Evolutionary conservation across 164 flowering plant genomes (phyloP), one percentile per base, ranked within the genome.

Genomic region (Sextonia rubra): DNA sequence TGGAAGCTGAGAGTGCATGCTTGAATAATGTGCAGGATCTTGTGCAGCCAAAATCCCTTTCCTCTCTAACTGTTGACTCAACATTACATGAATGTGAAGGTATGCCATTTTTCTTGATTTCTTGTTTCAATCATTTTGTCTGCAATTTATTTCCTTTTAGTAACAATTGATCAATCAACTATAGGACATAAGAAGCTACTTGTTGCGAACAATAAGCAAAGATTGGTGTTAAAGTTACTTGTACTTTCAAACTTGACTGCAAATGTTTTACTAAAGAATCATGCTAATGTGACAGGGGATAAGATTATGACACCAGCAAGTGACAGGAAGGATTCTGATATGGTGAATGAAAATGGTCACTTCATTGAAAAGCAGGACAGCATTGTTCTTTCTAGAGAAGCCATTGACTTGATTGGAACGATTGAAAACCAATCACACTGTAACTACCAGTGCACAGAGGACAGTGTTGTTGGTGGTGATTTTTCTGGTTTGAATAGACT

Each of bases 401-500:
- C 89, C 75, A 91, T 86, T 64, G 96, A 93, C 82, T 86, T 91
- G 78, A 90, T 91, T 78, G 94, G 96, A 80, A 77, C 86, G 64
- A 87, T 84, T 76, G 85, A 81, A 76, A 85, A 75, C 58, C 69
- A 75, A 56, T 72, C 66, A 74, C 56, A 66, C 18, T 18, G 58
- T 73, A 29, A 55, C 32, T 60, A 20, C 60, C 27, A 25, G 65
- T 47, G 76, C 63, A 27, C 4, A 7, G 64, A 29, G 26, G 48
- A 29, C 14, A 2, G 5, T 72, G n/a, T 22, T 72, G 62, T 52
- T 55, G 52, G 27, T 18, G 22, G n/a, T 3, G 61, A 26, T 69
- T 37, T 64, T 5, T 55, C 30, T 24, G 68, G 23, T 29, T 30
- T 62, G n/a, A 73, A 75, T 24, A 24, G 24, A 27, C 73, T 73